Conservation (phyloP, 176 grass and related monocot genomes). For the Aegilops bicornis region DNA sequence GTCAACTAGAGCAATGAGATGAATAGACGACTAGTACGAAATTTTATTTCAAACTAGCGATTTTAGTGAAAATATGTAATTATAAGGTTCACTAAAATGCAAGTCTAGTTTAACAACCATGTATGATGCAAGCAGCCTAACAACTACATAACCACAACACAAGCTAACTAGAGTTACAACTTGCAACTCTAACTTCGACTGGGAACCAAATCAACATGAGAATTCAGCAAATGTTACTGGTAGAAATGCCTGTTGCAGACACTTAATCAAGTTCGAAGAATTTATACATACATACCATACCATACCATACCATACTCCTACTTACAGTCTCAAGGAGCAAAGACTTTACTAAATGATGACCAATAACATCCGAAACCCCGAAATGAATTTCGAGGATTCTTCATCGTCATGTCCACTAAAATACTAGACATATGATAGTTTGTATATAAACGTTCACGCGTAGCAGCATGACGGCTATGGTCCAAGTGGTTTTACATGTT, state of each 20-base stretch:
- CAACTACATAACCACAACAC: not conserved
- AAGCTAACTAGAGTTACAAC: not conserved
- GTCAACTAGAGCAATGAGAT: too few species aligned
- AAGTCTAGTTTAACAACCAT: not conserved
- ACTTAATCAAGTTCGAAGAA: not conserved
- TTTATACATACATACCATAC: not conserved
- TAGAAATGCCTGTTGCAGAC: not conserved
- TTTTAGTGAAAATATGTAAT: not conserved
- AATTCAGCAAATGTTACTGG: not conserved
- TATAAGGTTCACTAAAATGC: not conserved
- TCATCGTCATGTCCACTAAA: constrained; percentile 10
- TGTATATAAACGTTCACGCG: not conserved
- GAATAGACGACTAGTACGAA: not conserved
- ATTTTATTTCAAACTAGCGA: not conserved
- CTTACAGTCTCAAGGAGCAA: not conserved
- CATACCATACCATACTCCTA: not conserved
- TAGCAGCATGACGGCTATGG: not conserved
- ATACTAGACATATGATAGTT: not conserved
- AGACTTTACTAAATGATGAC: not conserved
- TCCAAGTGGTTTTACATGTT: not conserved
- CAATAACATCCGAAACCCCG: constrained; percentile 16
- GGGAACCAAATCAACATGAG: not conserved
- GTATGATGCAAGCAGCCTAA: not conserved
- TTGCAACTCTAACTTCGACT: not conserved
- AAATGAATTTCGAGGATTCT: not conserved